phyloP scores from a whole-genome alignment of 148 eudicot species.

The Chenopodium album region DNA sequence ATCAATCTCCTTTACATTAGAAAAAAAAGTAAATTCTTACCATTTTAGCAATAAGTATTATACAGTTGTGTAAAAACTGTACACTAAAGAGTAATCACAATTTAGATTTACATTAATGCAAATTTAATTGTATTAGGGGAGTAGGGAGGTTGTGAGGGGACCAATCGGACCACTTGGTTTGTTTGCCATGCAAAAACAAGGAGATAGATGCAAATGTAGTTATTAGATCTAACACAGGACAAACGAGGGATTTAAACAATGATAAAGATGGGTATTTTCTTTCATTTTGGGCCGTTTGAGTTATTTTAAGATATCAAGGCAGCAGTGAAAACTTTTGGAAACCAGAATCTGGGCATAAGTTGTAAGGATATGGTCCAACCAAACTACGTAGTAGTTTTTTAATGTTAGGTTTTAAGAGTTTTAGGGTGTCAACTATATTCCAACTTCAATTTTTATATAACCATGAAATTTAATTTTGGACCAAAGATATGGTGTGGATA shows the following conservation, averaged over 20 bases:
- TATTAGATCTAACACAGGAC: conserved; percentile 39
- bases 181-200: conserved; percentile 28
- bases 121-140: too few relatives aligned
- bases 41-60: too few relatives aligned
- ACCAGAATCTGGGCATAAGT: background rate
- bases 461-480: background rate
- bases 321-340: background rate
- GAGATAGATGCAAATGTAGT: background rate
- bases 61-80: too few relatives aligned
- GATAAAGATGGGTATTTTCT: conserved; percentile 18
- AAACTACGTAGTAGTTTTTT: background rate
- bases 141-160: background rate
- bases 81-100: too few relatives aligned
- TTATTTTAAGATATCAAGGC: background rate
- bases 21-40: too few relatives aligned
- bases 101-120: too few relatives aligned
- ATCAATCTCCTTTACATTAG: too few relatives aligned
- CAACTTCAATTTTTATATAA: background rate
- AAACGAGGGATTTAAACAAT: conserved; percentile 33
- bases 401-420: background rate
- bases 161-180: background rate
- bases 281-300: conserved; percentile 36
- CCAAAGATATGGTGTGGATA: background rate
- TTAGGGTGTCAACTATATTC: background rate
- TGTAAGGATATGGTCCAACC: background rate